Evolutionary conservation across 805 yeast species (phyloP).

Genomic region (Yamadazyma olivae): DNA sequence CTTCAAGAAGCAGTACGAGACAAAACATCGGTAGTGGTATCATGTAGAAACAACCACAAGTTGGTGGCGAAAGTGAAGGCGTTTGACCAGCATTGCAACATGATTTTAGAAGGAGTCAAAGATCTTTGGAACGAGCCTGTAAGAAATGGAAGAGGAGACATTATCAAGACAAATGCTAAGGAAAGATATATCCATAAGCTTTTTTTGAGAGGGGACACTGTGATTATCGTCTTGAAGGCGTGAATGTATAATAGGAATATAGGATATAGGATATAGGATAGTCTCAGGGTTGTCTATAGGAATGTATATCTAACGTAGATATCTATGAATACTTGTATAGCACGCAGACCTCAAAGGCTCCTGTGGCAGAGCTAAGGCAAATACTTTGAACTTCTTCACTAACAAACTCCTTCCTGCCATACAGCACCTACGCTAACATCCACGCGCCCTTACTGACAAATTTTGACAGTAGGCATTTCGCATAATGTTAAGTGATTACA

Average conservation of each 20-base stretch:
- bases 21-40: conserved; percentile 76
- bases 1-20: conserved; percentile 79
- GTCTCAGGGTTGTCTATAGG: too few species aligned
- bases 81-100: conserved; percentile 92
- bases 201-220: conserved; percentile 94
- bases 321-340: too few species aligned
- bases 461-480: too few species aligned
- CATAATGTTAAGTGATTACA: conserved; percentile 2
- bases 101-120: conserved; percentile 88
- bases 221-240: conserved; percentile 48
- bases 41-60: conserved; percentile 91
- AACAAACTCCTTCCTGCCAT: too few species aligned
- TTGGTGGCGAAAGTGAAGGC: conserved; percentile 88
- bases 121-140: conserved; percentile 76
- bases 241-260: background rate
- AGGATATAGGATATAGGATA: background rate
- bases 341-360: too few species aligned
- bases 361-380: too few species aligned
- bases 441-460: too few species aligned
- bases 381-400: too few species aligned
- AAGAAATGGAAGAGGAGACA: conserved; percentile 63
- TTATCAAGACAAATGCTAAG: conserved; percentile 60
- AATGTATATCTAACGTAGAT: too few species aligned
- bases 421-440: too few species aligned
- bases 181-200: conserved; percentile 80